Conservation (phyloP, 2,329 filamentous ascomycete genomes). For the Hymenoscyphus albidus region DNA sequence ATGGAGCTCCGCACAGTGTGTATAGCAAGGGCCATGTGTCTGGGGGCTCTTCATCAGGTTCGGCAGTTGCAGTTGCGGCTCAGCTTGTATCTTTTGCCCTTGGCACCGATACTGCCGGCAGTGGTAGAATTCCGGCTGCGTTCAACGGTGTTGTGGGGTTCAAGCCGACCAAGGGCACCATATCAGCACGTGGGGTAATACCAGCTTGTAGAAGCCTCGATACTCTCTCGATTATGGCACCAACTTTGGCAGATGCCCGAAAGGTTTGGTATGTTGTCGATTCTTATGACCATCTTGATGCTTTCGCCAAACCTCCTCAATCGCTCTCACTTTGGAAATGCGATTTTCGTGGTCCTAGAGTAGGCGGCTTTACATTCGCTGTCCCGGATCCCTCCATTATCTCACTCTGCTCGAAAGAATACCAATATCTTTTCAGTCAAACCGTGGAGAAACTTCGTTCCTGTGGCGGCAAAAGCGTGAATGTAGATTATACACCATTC, state of each 20-base stretch:
- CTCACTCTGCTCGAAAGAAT: conserved; percentile 41
- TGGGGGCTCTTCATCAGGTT: conserved; percentile 52
- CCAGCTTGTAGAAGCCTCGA: conserved; percentile 52
- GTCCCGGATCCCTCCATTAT: conserved; percentile 43
- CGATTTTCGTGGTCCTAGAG: conserved; percentile 28
- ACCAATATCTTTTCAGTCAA: conserved; percentile 39
- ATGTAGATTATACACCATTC: conserved; percentile 44
- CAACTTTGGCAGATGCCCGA: conserved; percentile 44
- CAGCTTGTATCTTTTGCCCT: conserved; percentile 50
- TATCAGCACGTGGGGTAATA: conserved; percentile 45
- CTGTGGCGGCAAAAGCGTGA: conserved; percentile 38
- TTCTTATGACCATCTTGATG: conserved; percentile 44
- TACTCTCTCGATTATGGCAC: conserved; percentile 48
- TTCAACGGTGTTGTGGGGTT: conserved; percentile 48
- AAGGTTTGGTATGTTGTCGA: conserved; percentile 47
- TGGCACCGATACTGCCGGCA: conserved; percentile 51
- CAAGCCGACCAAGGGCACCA: conserved; percentile 47
- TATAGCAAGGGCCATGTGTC: conserved; percentile 48
- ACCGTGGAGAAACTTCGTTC: conserved; percentile 37
- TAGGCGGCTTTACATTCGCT: conserved; percentile 45
- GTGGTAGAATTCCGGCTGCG: conserved; percentile 46
- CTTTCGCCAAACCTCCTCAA: conserved; percentile 42
- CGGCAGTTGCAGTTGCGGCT: conserved; percentile 49
- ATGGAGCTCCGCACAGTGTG: conserved; percentile 51
- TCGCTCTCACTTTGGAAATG: conserved; percentile 29